Percentiles rank a stretch among this genome's conserved stretches.
phyloP scores from a whole-genome alignment of 2,329 filamentous ascomycete genomes.

The Bipolaris gigantea region DNA sequence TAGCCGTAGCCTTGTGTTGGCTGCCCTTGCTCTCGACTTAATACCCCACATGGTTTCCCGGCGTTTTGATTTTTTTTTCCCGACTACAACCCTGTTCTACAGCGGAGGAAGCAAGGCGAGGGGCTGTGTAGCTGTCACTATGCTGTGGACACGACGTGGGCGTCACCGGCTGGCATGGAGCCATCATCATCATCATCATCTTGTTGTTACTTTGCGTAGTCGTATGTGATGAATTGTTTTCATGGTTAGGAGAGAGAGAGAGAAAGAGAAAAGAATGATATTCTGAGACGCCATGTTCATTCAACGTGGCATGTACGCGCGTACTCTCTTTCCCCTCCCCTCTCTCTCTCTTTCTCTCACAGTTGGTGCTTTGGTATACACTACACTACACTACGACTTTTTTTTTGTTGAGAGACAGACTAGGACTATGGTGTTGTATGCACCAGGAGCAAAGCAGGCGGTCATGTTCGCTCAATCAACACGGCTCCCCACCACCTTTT shows the following conservation, averaged over 20 bases:
- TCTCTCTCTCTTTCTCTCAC: neutral
- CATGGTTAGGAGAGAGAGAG: neutral
- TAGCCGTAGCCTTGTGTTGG: conserved; percentile 3
- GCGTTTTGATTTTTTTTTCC: conserved; percentile 20
- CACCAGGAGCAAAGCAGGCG: neutral
- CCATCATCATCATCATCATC: neutral
- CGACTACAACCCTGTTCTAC: neutral
- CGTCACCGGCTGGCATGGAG: neutral
- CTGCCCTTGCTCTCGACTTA: conserved; percentile 8
- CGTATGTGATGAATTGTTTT: neutral
- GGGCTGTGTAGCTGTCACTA: no score
- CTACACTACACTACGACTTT: no score
- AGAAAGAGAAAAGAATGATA: neutral
- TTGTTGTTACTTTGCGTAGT: neutral
- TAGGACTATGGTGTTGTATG: neutral
- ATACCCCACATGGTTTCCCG: conserved; percentile 26
- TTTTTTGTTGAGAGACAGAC: neutral
- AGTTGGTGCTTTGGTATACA: no score
- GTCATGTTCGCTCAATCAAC: neutral
- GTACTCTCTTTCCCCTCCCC: neutral
- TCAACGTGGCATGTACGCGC: neutral
- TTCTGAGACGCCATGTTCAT: neutral
- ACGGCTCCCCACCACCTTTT: conserved; percentile 2
- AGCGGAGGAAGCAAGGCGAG: neutral
- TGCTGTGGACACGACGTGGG: neutral